A percentile compares a stretch with the other conserved stretches of the same genome.
phyloP scores from a whole-genome alignment of 345 rosid species.

The Litchi chinensis region DNA sequence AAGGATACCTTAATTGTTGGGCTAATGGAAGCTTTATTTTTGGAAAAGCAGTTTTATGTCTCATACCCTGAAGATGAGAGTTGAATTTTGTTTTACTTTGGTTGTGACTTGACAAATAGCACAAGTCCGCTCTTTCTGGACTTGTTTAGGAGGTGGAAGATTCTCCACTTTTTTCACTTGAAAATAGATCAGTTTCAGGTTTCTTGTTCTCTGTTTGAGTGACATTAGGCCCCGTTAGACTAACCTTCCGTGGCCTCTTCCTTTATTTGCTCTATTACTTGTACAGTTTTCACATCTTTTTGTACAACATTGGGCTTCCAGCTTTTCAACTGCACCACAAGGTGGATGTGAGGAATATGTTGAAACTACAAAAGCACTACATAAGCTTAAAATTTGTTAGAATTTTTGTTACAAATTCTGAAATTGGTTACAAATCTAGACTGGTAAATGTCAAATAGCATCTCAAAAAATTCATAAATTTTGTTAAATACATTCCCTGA shows the following conservation, averaged over 20 bases:
- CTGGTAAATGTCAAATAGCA: no score
- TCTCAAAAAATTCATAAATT: no score
- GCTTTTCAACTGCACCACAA: conserved; percentile 12
- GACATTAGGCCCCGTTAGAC: not conserved
- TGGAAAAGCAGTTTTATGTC: conserved; percentile 16
- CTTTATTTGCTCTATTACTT: conserved; percentile 20
- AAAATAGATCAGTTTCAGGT: not conserved
- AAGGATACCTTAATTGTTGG: no score
- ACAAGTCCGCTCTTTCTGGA: conserved; percentile 34
- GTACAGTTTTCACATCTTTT: conserved; percentile 19
- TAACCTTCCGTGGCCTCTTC: conserved; percentile 19
- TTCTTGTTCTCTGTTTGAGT: conserved; percentile 3
- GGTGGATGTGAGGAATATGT: not conserved
- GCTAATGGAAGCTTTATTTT: not conserved
- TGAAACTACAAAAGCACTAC: not conserved
- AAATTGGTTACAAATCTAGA: no score
- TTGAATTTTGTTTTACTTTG: conserved; percentile 18
- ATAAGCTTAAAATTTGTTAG: no score
- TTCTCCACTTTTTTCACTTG: not conserved
- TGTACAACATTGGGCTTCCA: not conserved
- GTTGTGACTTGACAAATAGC: conserved; percentile 31
- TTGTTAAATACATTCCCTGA: no score
- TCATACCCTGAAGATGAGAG: conserved; percentile 30
- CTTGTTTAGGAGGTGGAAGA: conserved; percentile 5
- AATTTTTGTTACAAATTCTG: no score